Evolutionary conservation across 306 rosid genomes (phyloP).

Genomic region (Bauhinia variegata): DNA sequence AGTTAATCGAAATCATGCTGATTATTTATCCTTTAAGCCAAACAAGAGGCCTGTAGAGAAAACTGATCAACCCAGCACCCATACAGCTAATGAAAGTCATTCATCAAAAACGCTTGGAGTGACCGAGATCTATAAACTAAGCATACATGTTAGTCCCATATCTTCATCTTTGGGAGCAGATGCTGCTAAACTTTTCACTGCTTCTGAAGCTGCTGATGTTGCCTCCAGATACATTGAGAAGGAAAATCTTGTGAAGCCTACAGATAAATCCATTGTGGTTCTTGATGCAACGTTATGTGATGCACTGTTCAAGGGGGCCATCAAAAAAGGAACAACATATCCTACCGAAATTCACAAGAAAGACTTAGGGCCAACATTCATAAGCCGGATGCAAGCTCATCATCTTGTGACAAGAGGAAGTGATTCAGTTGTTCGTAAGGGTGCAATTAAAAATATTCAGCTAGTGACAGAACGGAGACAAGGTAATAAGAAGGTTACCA

Average conservation of each 20-base stretch:
- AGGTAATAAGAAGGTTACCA: slow-evolving; percentile 95
- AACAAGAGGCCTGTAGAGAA: slow-evolving; percentile 74
- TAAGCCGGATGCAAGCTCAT: slow-evolving; percentile 88
- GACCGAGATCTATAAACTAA: slow-evolving; percentile 82
- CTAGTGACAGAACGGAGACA: slow-evolving; percentile 85
- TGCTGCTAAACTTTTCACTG: slow-evolving; percentile 61
- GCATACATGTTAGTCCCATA: slow-evolving; percentile 80
- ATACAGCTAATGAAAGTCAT: slow-evolving; percentile 50
- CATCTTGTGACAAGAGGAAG: slow-evolving; percentile 82
- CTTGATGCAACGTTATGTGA: slow-evolving; percentile 80
- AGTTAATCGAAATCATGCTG: slow-evolving; percentile 67
- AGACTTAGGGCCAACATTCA: slow-evolving; percentile 70
- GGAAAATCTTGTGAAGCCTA: slow-evolving; percentile 76
- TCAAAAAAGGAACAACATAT: slow-evolving; percentile 82
- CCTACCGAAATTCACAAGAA: slow-evolving; percentile 91
- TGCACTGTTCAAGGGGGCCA: slow-evolving; percentile 82
- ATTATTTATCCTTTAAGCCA: slow-evolving; percentile 82
- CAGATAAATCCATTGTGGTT: slow-evolving; percentile 60
- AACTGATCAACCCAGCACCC: slow-evolving; percentile 57
- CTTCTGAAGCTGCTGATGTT: slow-evolving; percentile 75
- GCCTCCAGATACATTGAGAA: slow-evolving; percentile 75
- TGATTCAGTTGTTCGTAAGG: slow-evolving; percentile 87
- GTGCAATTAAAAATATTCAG: slow-evolving; percentile 81
- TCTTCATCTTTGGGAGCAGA: slow-evolving; percentile 78
- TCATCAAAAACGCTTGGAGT: slow-evolving; percentile 72